phyloP scores from a whole-genome alignment of 805 yeast species.

The Jamesozyma spencerorum region DNA sequence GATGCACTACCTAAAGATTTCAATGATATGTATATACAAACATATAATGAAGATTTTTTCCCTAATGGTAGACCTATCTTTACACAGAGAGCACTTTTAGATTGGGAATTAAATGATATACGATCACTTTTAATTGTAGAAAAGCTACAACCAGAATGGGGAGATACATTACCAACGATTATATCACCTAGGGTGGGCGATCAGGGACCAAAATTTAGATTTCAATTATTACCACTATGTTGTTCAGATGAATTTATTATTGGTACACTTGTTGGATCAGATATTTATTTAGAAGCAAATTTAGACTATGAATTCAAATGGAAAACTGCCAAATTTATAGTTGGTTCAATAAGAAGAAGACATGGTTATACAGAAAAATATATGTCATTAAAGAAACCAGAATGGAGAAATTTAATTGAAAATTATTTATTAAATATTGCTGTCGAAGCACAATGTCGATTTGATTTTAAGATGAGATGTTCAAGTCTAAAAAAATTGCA shows the following conservation, averaged over 20 bases:
- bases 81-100: slow-evolving; percentile 47
- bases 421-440: slow-evolving; percentile 51
- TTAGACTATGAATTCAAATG: slow-evolving; percentile 41
- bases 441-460: slow-evolving; percentile 56
- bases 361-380: slow-evolving; percentile 25
- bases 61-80: slow-evolving; percentile 49
- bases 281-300: slow-evolving; percentile 50
- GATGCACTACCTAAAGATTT: slow-evolving; percentile 41
- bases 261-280: slow-evolving; percentile 40
- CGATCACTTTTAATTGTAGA: slow-evolving; percentile 49
- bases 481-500: slow-evolving; percentile 34
- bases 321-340: slow-evolving; percentile 50
- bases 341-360: slow-evolving; percentile 42
- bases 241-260: slow-evolving; percentile 39
- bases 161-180: slow-evolving; percentile 37
- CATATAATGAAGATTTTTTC: slow-evolving; percentile 33
- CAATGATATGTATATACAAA: slow-evolving; percentile 42
- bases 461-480: slow-evolving; percentile 45
- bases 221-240: slow-evolving; percentile 38
- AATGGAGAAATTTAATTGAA: slow-evolving; percentile 64
- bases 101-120: slow-evolving; percentile 59
- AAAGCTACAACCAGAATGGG: slow-evolving; percentile 43
- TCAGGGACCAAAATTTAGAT: background rate
- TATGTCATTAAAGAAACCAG: slow-evolving; percentile 34
- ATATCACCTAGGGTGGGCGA: background rate